phyloP scores from a whole-genome alignment of 768 basidiomycete genomes.

The Austroboletus festivus region DNA sequence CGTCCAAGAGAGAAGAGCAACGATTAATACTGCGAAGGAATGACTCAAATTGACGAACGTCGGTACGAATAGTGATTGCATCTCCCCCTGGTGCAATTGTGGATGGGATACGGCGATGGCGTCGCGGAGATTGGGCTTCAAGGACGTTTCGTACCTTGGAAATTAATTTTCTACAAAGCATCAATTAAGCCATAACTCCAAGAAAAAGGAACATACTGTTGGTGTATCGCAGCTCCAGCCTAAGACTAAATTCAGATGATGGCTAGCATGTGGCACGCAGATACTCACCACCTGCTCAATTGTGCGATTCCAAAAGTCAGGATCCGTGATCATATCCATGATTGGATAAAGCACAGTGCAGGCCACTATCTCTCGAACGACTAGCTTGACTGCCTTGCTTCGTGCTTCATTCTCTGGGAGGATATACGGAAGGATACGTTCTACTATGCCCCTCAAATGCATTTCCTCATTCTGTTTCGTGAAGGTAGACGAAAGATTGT shows the following conservation, averaged over 20 bases:
- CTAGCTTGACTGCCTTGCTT: slow-evolving; percentile 68
- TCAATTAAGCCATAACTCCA: slow-evolving; percentile 1
- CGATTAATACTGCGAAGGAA: slow-evolving; percentile 84
- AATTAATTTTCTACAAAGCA: slow-evolving; percentile 62
- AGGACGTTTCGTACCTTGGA: slow-evolving; percentile 83
- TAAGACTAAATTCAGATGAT: slow-evolving; percentile 22
- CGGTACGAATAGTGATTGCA: slow-evolving; percentile 78
- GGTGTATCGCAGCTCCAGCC: slow-evolving; percentile 69
- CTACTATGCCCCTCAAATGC: slow-evolving; percentile 72
- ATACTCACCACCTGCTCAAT: slow-evolving; percentile 86
- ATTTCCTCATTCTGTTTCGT: slow-evolving; percentile 88
- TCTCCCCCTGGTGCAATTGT: slow-evolving; percentile 49
- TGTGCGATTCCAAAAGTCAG: slow-evolving; percentile 94
- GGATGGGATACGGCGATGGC: slow-evolving; percentile 41
- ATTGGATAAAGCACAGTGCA: slow-evolving; percentile 83
- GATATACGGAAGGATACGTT: slow-evolving; percentile 65
- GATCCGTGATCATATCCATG: slow-evolving; percentile 90
- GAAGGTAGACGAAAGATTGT: slow-evolving; percentile 84
- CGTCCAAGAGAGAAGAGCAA: slow-evolving; percentile 82
- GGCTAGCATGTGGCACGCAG: neutral
- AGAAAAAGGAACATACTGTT: slow-evolving; percentile 46
- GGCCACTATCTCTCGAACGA: slow-evolving; percentile 77
- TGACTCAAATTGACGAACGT: slow-evolving; percentile 81
- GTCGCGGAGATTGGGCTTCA: slow-evolving; percentile 71
- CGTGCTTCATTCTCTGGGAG: slow-evolving; percentile 72